Conservation (phyloP, 2,329 filamentous ascomycete species). For the Ophiosphaerella narmari region DNA sequence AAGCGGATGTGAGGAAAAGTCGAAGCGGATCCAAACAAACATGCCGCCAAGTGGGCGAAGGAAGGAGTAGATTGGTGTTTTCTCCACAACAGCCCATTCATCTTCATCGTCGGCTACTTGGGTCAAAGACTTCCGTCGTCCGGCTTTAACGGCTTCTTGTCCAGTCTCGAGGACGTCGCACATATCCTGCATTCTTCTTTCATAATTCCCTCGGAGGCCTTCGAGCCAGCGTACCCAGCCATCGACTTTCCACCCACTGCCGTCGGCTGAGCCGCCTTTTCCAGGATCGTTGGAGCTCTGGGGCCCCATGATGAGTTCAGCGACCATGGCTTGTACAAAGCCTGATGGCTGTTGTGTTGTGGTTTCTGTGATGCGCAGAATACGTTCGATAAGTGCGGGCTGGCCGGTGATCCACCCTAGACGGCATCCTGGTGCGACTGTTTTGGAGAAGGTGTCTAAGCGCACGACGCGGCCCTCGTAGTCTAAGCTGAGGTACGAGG, state of each 20-base stretch:
- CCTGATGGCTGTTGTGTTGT: constrained; percentile 84
- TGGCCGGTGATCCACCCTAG: constrained; percentile 90
- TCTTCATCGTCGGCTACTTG: constrained; percentile 45
- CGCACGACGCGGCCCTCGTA: constrained; percentile 85
- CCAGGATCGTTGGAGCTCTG: constrained; percentile 58
- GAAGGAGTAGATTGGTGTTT: constrained; percentile 75
- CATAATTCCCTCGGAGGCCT: constrained; percentile 81
- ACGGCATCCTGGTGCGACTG: constrained; percentile 84
- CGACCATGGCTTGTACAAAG: constrained; percentile 84
- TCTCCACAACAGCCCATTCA: constrained; percentile 77
- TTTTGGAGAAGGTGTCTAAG: constrained; percentile 93
- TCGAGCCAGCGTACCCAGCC: constrained; percentile 93
- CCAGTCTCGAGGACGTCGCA: constrained; percentile 72
- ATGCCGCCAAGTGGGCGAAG: constrained; percentile 84
- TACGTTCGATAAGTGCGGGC: constrained; percentile 74
- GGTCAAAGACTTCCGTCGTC: constrained; percentile 47
- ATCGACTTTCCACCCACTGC: constrained; percentile 74
- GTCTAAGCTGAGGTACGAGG: constrained; percentile 81
- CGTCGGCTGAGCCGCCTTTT: constrained; percentile 53
- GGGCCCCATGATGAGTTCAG: constrained; percentile 75
- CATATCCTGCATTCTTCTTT: constrained; percentile 83
- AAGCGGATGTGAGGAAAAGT: constrained; percentile 75
- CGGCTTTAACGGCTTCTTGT: constrained; percentile 67
- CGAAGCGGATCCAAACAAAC: constrained; percentile 83
- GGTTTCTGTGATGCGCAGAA: constrained; percentile 74